phyloP scores from a whole-genome alignment of 257 asterid species.

The Ligustrum vulgare region DNA sequence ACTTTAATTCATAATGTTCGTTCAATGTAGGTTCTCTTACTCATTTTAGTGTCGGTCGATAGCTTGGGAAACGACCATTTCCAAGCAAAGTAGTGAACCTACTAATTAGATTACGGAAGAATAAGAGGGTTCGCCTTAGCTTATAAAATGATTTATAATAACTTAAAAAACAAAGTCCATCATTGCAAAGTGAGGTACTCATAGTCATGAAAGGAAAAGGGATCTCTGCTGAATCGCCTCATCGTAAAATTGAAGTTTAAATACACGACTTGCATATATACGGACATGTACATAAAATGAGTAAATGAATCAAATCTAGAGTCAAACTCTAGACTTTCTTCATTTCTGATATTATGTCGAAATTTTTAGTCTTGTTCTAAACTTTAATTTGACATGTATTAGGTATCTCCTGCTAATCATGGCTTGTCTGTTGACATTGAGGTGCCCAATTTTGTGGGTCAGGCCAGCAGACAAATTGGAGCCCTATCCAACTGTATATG shows the following conservation, averaged over 20 bases:
- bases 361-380: conserved; percentile 13
- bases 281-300: background rate
- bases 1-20: no score
- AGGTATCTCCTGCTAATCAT: conserved; percentile 39
- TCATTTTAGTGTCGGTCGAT: no score
- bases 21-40: no score
- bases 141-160: background rate
- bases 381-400: conserved; percentile 1
- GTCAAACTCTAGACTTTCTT: no score
- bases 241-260: background rate
- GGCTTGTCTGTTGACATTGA: conserved; percentile 54
- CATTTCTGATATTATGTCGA: background rate
- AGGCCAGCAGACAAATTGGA: conserved; percentile 70
- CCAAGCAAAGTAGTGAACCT: background rate
- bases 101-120: background rate
- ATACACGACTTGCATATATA: no score
- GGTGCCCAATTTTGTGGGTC: conserved; percentile 60
- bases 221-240: background rate
- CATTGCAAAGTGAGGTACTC: background rate
- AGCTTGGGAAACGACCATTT: no score
- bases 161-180: background rate
- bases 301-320: background rate
- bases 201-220: background rate
- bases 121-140: background rate
- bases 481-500: conserved; percentile 57